phyloP scores from a whole-genome alignment of 352 stramenopile species.

The Phytophthora quininea region DNA sequence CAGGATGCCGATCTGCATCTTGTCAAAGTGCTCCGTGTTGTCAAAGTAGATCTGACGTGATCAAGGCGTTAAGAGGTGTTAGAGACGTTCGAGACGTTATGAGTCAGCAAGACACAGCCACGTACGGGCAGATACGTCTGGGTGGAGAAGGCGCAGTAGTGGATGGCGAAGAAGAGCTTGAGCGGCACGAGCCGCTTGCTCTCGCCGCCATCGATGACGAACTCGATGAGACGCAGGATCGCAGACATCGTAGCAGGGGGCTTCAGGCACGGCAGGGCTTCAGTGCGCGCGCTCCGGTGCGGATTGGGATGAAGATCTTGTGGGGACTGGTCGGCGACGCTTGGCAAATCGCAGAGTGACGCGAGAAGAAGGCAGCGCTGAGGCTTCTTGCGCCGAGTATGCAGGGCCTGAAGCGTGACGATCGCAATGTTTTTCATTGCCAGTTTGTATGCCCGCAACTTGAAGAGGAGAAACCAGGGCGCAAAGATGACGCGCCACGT shows the following conservation, averaged over 20 bases:
- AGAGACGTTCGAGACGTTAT: neutral
- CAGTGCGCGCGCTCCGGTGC: neutral
- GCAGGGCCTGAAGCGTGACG: neutral
- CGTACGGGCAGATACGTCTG: constrained; percentile 69
- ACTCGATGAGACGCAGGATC: constrained; percentile 43
- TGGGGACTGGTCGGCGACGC: neutral
- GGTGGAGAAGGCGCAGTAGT: constrained; percentile 70
- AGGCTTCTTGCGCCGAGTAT: neutral
- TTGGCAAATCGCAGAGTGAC: neutral
- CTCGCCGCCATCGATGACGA: constrained; percentile 70
- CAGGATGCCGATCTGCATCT: constrained; percentile 82
- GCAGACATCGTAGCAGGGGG: constrained; percentile 23
- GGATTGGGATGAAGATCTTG: constrained; percentile 6
- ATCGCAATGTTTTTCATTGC: constrained; percentile 5
- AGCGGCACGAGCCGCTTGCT: constrained; percentile 64
- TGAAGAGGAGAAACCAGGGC: constrained; percentile 2
- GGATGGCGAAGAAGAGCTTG: constrained; percentile 76
- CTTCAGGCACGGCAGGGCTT: neutral
- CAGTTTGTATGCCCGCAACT: constrained; percentile 20
- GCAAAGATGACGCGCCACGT: neutral
- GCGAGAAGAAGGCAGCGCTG: constrained; percentile 1
- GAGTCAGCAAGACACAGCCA: constrained; percentile 15
- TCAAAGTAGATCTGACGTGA: constrained; percentile 55
- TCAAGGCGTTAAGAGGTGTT: neutral
- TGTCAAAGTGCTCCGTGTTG: constrained; percentile 54